phyloP scores from a whole-genome alignment of 805 yeast genomes.

The Starmerella geochares region DNA sequence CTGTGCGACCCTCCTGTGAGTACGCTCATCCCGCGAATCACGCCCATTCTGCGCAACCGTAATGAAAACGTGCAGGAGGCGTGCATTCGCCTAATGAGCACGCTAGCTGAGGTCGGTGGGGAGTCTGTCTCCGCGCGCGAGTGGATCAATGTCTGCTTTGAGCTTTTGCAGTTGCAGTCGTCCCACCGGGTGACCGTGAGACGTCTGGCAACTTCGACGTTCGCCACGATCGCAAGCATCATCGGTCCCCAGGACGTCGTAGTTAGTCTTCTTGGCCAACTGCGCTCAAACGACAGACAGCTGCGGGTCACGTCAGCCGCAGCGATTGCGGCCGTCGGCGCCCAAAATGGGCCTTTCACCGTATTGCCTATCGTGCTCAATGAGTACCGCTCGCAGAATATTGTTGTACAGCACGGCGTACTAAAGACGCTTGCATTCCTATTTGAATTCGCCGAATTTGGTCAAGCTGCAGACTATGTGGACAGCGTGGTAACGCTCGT shows the following conservation, averaged over 20 bases:
- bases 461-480: constrained; percentile 54
- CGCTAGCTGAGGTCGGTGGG: constrained; percentile 55
- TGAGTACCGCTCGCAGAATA: constrained; percentile 85
- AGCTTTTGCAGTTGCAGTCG: constrained; percentile 76
- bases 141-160: constrained; percentile 95
- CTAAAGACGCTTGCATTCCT: constrained; percentile 80
- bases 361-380: constrained; percentile 92
- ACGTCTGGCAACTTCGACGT: constrained; percentile 76
- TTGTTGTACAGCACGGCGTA: constrained; percentile 91
- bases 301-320: constrained; percentile 94
- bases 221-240: constrained; percentile 82
- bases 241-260: constrained; percentile 94
- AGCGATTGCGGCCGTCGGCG: constrained; percentile 94
- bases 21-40: constrained; percentile 73
- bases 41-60: constrained; percentile 82
- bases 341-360: constrained; percentile 83
- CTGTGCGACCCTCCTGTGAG: constrained; percentile 55
- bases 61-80: constrained; percentile 86
- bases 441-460: constrained; percentile 81
- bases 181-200: constrained; percentile 68
- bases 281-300: constrained; percentile 91
- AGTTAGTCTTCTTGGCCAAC: constrained; percentile 68
- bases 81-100: constrained; percentile 67
- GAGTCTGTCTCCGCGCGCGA: constrained; percentile 81
- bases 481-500: constrained; percentile 68